phyloP scores from a whole-genome alignment of 352 stramenopile genomes.

The Globisporangium solare region DNA sequence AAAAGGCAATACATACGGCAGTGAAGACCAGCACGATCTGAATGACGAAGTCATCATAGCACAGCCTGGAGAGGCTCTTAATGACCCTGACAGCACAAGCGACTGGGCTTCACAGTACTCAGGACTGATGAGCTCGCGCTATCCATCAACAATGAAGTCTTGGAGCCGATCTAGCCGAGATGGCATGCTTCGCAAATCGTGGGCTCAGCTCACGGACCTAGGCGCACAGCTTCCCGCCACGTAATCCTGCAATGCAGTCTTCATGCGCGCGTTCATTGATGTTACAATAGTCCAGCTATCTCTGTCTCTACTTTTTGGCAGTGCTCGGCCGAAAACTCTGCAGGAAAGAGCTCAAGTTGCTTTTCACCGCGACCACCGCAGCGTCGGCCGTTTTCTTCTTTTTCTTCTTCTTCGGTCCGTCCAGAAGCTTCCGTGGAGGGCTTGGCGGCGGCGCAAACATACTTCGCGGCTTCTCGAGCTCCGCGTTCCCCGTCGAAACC shows the following conservation, averaged over 20 bases:
- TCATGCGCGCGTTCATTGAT: too few relatives aligned
- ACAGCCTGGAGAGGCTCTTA: background rate
- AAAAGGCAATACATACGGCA: too few relatives aligned
- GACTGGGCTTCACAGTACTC: background rate
- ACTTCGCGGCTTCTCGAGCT: constrained; percentile 19
- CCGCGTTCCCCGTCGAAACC: background rate
- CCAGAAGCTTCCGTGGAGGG: constrained; percentile 62
- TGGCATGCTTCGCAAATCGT: constrained; percentile 13
- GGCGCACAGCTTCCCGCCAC: too few relatives aligned
- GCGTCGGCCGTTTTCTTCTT: constrained; percentile 29
- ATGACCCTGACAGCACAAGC: background rate
- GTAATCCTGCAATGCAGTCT: too few relatives aligned
- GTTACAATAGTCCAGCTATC: too few relatives aligned
- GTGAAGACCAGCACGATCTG: too few relatives aligned
- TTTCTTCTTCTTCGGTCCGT: constrained; percentile 63
- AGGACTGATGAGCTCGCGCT: constrained; percentile 1
- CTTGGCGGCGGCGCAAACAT: constrained; percentile 50
- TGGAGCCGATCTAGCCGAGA: constrained; percentile 6
- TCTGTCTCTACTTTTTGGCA: constrained; percentile 11
- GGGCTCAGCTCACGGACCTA: constrained; percentile 7
- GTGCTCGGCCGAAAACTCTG: constrained; percentile 32
- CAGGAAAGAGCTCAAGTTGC: constrained; percentile 59
- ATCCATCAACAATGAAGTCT: constrained; percentile 15
- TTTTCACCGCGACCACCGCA: constrained; percentile 52
- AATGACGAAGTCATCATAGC: background rate